Evolutionary conservation across 2,329 filamentous ascomycete genomes (phyloP).

Genomic region (Colletotrichum zoysiae): DNA sequence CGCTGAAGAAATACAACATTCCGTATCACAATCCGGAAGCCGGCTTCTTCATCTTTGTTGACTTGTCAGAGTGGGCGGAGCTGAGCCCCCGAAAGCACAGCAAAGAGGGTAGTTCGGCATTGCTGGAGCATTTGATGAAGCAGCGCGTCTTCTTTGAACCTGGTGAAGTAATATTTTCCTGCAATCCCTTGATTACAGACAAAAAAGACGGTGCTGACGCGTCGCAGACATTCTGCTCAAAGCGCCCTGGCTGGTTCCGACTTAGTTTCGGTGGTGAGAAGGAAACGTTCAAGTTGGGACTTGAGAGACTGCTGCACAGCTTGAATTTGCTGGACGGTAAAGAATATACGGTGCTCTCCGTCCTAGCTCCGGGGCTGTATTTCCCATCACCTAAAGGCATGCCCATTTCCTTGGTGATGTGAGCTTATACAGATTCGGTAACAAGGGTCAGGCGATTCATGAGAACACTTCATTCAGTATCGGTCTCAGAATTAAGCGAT

Average conservation of each 20-base stretch:
- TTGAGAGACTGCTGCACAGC: slow-evolving; percentile 17
- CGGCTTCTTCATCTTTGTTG: slow-evolving; percentile 30
- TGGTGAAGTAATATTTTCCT: slow-evolving; percentile 8
- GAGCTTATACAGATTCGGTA: not conserved
- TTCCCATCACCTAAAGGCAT: not conserved
- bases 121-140: slow-evolving; percentile 24
- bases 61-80: slow-evolving; percentile 27
- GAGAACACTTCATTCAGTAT: not conserved
- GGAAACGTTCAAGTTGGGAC: slow-evolving; percentile 20
- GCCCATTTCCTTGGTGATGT: not conserved
- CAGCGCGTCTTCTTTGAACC: slow-evolving; percentile 26
- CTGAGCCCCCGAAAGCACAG: not conserved
- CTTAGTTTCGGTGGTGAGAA: slow-evolving; percentile 30
- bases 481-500: fast-evolving
- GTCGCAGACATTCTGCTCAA: slow-evolving; percentile 14
- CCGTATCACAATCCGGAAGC: slow-evolving; percentile 24
- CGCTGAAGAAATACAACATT: slow-evolving; percentile 9
- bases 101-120: not conserved
- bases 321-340: slow-evolving; percentile 21
- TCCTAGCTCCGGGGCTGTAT: not conserved
- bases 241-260: slow-evolving; percentile 24
- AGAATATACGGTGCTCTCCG: not conserved
- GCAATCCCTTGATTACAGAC: too few relatives aligned
- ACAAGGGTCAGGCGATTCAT: not conserved
- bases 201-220: not conserved